Evolutionary conservation across 306 rosid species (phyloP).

Genomic region (Carpinus fangiana): DNA sequence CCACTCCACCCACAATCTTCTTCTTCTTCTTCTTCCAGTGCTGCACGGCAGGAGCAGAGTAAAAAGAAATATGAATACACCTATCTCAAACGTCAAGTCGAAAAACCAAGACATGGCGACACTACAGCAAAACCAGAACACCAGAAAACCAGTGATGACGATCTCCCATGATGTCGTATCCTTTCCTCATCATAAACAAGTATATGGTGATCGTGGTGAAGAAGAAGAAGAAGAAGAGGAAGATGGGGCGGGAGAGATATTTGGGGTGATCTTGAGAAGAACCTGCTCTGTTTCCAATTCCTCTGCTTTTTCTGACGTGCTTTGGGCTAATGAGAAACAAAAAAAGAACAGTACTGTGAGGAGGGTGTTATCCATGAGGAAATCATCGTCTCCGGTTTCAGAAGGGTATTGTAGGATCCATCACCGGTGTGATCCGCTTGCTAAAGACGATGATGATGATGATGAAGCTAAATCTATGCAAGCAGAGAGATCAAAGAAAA

Average conservation of each 20-base stretch:
- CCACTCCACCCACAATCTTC: not conserved
- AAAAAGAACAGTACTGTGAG: not conserved
- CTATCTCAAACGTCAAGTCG: not conserved
- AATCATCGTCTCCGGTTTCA: not conserved
- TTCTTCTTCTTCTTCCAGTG: not conserved
- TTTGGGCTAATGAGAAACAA: not conserved
- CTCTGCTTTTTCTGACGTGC: not conserved
- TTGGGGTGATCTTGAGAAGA: conserved; percentile 1
- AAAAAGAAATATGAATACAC: not conserved
- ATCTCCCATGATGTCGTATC: not conserved
- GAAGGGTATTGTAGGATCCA: not conserved
- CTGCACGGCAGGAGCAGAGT: not conserved
- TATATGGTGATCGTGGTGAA: too few relatives aligned
- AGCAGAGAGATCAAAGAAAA: not conserved
- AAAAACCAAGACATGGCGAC: not conserved
- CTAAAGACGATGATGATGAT: not conserved
- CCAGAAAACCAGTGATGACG: not conserved
- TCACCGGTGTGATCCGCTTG: not conserved
- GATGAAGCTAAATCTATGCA: not conserved
- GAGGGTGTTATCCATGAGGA: not conserved
- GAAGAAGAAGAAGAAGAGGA: not conserved
- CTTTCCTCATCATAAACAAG: not conserved
- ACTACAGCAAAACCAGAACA: not conserved
- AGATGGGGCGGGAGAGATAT: not conserved
- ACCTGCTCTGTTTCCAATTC: not conserved